Base-by-base conservation (phyloP, 257 asterid genomes). In the Scutellaria baicalensis region DNA sequence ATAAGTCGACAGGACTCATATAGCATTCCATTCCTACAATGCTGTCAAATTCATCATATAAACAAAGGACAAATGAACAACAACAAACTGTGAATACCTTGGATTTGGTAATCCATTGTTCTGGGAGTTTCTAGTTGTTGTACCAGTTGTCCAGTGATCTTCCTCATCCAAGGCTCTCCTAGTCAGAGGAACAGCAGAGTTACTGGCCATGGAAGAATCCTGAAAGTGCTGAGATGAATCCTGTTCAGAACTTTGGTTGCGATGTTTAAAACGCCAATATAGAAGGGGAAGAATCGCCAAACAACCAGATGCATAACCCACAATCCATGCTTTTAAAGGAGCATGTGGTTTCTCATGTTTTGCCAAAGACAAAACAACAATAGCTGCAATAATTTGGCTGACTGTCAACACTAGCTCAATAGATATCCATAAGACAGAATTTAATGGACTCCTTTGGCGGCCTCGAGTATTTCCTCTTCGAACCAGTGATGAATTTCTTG, bases 231-330 rank as follows among this genome's bases (percentile, higher is more conserved):
- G 96, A 71, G 90, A 77, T 40, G 82, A 72, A 70, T 82, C 91
- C 78, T 81, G 91, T 60, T 91, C 94, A 59, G 95, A 77, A 69
- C 81, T 80, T 68, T 83, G 95, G 83, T 84, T 87, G 56, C 96
- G 84, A 76, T 91, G 76, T 49, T 57, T 80, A 78, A 82, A 91
- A 33, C 97, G 96, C 95, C 99, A 91, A 82, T 80, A 91, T 55
- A 89, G 84, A 75, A 93, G 94, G 70, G 97, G 99, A 48, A 93
- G 91, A 65, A 81, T 82, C 7, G 89, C 91, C 64, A 84, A 83
- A 85, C 96, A 91, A 16, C 99, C 99, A 77, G 89, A 85, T 20
- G 97, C 96, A 85, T 93, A 93, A 64, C 97, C 96, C 36, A 79
- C 77, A 44, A 93, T 77, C 99, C 98, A 93, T 6, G 79, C 80